phyloP scores from a whole-genome alignment of 352 stramenopile genomes.

The Thalassiosira mediterranea region DNA sequence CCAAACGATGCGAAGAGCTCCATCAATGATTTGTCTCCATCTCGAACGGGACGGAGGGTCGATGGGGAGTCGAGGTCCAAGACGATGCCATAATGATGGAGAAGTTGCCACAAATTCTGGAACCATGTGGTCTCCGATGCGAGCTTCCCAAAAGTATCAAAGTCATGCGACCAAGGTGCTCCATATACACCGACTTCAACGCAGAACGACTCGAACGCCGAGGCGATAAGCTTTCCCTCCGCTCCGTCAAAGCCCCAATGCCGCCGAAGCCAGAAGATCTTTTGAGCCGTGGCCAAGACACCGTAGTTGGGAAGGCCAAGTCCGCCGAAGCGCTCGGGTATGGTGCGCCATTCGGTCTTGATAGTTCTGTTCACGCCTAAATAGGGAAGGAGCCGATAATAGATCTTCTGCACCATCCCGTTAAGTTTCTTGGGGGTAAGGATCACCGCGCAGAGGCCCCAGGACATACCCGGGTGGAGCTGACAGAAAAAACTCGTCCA shows the following conservation, averaged over 20 bases:
- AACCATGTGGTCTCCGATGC: not conserved
- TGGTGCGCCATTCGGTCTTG: not conserved
- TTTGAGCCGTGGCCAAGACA: not conserved
- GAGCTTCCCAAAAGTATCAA: not conserved
- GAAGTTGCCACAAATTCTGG: slow-evolving; percentile 11
- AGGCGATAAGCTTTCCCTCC: not conserved
- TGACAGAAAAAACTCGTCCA: not conserved
- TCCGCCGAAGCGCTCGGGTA: slow-evolving; percentile 1
- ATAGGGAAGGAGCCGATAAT: slow-evolving; percentile 3
- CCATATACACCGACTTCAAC: slow-evolving; percentile 11
- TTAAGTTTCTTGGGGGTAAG: not conserved
- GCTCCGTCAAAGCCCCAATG: accelerated
- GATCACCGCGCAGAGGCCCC: not conserved
- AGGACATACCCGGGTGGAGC: not conserved
- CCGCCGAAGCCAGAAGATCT: slow-evolving; percentile 7
- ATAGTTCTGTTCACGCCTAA: slow-evolving; percentile 1
- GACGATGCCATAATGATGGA: not conserved
- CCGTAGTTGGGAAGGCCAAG: not conserved
- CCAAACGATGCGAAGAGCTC: not conserved
- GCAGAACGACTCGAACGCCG: slow-evolving; percentile 5
- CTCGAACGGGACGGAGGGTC: not conserved
- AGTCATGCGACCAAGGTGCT: not conserved
- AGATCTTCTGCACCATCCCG: not conserved
- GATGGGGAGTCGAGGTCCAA: not conserved
- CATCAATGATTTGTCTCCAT: slow-evolving; percentile 1